Percentiles rank a stretch among this genome's conserved stretches.
phyloP scores from a whole-genome alignment of 345 rosid species.

The Citrus maxima region DNA sequence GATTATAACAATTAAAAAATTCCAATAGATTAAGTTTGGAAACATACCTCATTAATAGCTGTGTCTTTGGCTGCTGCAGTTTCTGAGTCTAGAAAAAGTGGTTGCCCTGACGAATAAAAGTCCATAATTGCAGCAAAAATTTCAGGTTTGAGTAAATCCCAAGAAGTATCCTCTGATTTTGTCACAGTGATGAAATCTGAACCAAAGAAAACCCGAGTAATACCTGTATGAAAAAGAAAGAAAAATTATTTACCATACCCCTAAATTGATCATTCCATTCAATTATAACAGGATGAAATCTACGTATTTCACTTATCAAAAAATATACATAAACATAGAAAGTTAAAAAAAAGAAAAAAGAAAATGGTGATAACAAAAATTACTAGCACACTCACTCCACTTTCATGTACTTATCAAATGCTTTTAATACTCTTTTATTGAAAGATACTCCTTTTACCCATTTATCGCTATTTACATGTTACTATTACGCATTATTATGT shows the following conservation, averaged over 20 bases:
- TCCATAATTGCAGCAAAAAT: conserved; percentile 93
- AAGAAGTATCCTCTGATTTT: conserved; percentile 74
- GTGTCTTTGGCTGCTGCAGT: conserved; percentile 81
- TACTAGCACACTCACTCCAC: background rate
- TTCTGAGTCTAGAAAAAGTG: conserved; percentile 74
- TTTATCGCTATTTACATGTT: background rate
- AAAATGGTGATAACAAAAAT: background rate
- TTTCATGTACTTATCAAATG: background rate
- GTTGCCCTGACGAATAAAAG: conserved; percentile 85
- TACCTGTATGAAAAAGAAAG: conserved; percentile 44
- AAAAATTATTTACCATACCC: background rate
- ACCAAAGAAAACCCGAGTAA: conserved; percentile 80
- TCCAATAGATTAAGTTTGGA: background rate
- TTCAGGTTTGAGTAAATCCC: conserved; percentile 92
- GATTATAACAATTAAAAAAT: background rate
- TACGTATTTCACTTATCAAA: background rate
- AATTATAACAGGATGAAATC: background rate
- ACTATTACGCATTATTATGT: background rate
- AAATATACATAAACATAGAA: background rate
- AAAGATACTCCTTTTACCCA: background rate
- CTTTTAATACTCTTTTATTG: background rate
- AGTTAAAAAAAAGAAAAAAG: background rate
- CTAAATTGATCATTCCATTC: background rate
- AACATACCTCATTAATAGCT: conserved; percentile 67
- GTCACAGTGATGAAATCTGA: conserved; percentile 91